Evolutionary conservation across 1,139 yeast species (phyloP), one percentile per base, ranked within the genome.

Genomic region (Yamadazyma sp.): DNA sequence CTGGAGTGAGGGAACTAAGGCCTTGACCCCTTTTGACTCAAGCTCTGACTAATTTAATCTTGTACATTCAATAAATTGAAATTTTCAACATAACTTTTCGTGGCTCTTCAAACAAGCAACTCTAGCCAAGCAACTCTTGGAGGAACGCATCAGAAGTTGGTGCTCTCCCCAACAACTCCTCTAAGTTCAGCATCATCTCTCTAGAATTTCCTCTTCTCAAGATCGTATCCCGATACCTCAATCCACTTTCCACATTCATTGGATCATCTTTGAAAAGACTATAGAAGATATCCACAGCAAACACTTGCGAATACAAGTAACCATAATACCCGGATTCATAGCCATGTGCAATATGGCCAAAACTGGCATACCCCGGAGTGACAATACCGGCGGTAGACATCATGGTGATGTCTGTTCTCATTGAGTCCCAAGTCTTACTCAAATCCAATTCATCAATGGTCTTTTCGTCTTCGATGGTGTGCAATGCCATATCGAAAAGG

Each of bases 291-390:
- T 87, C 96, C 5, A 87, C 78, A 1, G 95, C 94, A 67, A 82
- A 87, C 17, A 86, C 95, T 50, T 81, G 82, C 2, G 94, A 84
- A 81, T 88, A 87, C 64, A 87, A 64, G 60, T 87, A 87, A 2
- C 95, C 95, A 54, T 87, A 87, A 64, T 87, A 87, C 2, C 95
- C 94, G 17, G 92, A 80, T 47, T 84, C 89, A 56, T 87, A 87
- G 5, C 95, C 94, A 34, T 87, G 89, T 62, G 84, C 83, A 63
- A 87, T 73, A 56, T 87, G 96, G 4, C 88, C 91, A 59, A 87
- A 87, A 1, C 91, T 79, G 26, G 83, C 79, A 59, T 77, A 86
- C 2, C 94, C 95, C 43, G 73, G 78, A 7, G 84, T 77, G 20
- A 64, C 55, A 23, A 63, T 64, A 28, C 75, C 79, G 28, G 80